Evolutionary conservation across 1,139 yeast species (phyloP).

Genomic region (Sugiyamaella japonica): DNA sequence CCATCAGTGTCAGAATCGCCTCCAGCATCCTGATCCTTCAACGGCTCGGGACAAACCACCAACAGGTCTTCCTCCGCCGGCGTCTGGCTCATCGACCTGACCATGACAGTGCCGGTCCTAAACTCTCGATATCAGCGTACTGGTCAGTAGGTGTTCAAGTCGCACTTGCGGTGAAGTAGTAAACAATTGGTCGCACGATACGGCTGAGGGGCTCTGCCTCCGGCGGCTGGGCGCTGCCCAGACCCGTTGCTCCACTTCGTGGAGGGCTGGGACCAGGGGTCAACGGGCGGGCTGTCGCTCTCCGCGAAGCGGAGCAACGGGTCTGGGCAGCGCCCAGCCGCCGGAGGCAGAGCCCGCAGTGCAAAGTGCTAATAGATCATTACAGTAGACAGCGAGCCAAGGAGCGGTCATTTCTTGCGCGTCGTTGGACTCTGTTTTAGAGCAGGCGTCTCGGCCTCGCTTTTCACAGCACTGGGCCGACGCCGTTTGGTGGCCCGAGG

Average conservation of each 20-base stretch:
- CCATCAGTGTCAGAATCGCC: no score
- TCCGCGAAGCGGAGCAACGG: no score
- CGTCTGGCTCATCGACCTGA: not conserved
- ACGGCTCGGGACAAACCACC: constrained; percentile 4
- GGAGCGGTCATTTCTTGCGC: constrained; percentile 20
- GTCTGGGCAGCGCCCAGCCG: no score
- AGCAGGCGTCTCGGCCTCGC: constrained; percentile 20
- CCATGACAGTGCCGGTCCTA: not conserved
- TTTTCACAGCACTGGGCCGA: constrained; percentile 20
- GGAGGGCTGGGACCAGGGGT: no score
- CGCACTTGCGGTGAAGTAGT: not conserved
- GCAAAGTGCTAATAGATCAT: not conserved
- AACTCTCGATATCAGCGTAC: not conserved
- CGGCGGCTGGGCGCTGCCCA: no score
- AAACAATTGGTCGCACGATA: not conserved
- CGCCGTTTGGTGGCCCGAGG: constrained; percentile 25
- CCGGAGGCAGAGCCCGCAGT: no score
- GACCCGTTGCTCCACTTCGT: no score
- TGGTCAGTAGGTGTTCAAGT: no score
- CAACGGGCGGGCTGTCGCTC: no score
- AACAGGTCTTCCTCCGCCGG: not conserved
- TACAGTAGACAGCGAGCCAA: not conserved
- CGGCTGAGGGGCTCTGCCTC: no score
- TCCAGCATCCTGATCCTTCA: not conserved
- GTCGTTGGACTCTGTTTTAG: constrained; percentile 22